Evolutionary conservation across 202 grass and related monocot genomes (phyloP).

Genomic region (Digitaria exilis): DNA sequence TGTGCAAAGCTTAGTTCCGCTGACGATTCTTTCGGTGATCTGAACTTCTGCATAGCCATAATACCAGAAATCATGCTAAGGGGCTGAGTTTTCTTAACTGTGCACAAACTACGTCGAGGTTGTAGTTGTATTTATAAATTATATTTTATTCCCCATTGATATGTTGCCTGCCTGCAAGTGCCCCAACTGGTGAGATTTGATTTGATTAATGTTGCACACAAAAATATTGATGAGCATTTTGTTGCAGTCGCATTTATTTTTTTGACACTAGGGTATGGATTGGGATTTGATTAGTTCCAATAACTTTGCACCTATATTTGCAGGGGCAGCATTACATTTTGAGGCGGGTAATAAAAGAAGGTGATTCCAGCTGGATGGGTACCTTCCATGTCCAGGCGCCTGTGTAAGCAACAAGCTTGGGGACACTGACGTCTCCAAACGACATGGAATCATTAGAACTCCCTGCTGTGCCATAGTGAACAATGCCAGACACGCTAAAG

Average conservation of each 20-base stretch:
- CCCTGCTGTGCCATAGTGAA: slow-evolving; percentile 87
- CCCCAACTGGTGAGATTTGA: background rate
- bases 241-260: background rate
- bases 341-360: background rate
- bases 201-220: background rate
- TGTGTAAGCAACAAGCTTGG: slow-evolving; percentile 67
- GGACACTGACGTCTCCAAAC: slow-evolving; percentile 79
- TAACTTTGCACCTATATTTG: slow-evolving; percentile 2
- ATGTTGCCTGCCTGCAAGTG: background rate
- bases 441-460: slow-evolving; percentile 84
- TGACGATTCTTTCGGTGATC: slow-evolving; percentile 49
- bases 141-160: background rate
- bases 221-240: background rate
- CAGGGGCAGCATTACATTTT: background rate
- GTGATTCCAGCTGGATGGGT: slow-evolving; percentile 21
- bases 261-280: background rate
- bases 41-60: slow-evolving; percentile 60
- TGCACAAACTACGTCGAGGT: background rate
- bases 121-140: background rate
- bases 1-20: slow-evolving; percentile 63
- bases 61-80: slow-evolving; percentile 38
- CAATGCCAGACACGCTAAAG: slow-evolving; percentile 69
- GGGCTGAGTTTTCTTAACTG: slow-evolving; percentile 15
- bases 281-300: background rate
- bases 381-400: slow-evolving; percentile 91